Evolutionary conservation across 2,329 filamentous ascomycete genomes (phyloP), one percentile per base, ranked within the genome.

Genomic region (Xylaria sp.): DNA sequence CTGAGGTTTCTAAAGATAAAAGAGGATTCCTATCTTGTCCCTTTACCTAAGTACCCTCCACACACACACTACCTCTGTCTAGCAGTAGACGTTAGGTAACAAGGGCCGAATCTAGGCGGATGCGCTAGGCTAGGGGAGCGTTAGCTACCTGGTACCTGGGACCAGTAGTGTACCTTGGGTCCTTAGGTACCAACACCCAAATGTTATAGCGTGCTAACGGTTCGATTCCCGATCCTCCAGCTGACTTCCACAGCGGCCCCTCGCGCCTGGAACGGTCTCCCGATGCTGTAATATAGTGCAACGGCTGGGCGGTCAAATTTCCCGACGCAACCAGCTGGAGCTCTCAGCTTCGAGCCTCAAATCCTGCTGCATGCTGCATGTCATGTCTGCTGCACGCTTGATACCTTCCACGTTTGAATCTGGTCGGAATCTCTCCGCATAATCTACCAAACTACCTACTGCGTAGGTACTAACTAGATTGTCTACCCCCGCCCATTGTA

Each of bases 291-390:
- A 38, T 42, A 11, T 31, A 10, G 49, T 58, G 44, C 44, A 55
- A 54, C 66, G 66, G 66, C 63, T 68, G 61, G 66, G 63, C 66
- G 66, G 66, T 55, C 55, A n/a, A 66, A 53, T 47, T 29, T 65
- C 58, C 61, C 66, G 63, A 62, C 53, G 53, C 58, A 61, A 42
- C 17, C 38, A 22, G 51, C 45, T 58, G 47, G 50, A 31, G 17
- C 13, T 55, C 50, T 54, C 47, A 53, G 47, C 45, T 66, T 33
- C 44, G 33, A 63, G 60, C 59, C 60, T 66, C 64, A 58, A 33
- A 51, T 31, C 44, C 13, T 31, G 3, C 27, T 39, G 42, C 50
- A 36, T 56, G n/a, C 17, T 42, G 7, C 29, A 31, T 31, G 7
- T 7, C 29, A 3, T 31, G 4, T 4, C 29, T 7, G 7, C 29